Evolutionary conservation across 2,329 filamentous ascomycete species (phyloP).

Genomic region (Cordyceps tenuipes): DNA sequence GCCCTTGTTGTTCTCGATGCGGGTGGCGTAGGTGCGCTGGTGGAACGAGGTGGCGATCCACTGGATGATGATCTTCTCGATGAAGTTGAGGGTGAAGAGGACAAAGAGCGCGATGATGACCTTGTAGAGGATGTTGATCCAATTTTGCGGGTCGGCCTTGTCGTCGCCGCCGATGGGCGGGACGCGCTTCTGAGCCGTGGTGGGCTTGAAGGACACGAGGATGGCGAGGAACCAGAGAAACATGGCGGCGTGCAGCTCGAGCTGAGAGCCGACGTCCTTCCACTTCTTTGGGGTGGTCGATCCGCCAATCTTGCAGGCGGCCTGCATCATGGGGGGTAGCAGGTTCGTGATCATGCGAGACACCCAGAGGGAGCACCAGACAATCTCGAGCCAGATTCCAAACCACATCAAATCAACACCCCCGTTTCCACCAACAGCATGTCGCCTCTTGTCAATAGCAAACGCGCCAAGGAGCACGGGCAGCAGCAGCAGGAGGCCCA

Average conservation of each 20-base stretch:
- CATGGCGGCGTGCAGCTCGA: conserved; percentile 76
- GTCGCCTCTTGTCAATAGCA: conserved; percentile 22
- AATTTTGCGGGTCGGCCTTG: conserved; percentile 44
- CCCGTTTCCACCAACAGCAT: conserved; percentile 54
- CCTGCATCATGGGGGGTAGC: conserved; percentile 38
- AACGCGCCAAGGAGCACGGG: conserved; percentile 37
- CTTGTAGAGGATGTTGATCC: conserved; percentile 77
- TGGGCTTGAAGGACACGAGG: conserved; percentile 77
- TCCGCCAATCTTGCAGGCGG: conserved; percentile 59
- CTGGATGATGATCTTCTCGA: conserved; percentile 90
- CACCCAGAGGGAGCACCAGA: conserved; percentile 88
- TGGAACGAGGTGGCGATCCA: conserved; percentile 94
- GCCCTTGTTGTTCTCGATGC: conserved; percentile 88
- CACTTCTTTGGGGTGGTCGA: conserved; percentile 90
- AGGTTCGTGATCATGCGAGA: conserved; percentile 47
- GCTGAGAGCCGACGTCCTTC: conserved; percentile 76
- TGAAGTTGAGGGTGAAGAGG: conserved; percentile 68
- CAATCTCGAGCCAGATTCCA: conserved; percentile 86
- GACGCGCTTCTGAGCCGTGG: conserved; percentile 54
- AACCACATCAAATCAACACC: conserved; percentile 83
- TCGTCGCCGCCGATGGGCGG: conserved; percentile 19
- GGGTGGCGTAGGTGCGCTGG: conserved; percentile 76
- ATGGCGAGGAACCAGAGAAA: conserved; percentile 91
- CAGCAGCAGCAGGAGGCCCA: conserved; percentile 35
- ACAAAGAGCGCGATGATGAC: conserved; percentile 81